A percentile compares a stretch with the other conserved stretches of the same genome.
Conservation (phyloP, 345 rosid species). For the Aethionema arabicum region DNA sequence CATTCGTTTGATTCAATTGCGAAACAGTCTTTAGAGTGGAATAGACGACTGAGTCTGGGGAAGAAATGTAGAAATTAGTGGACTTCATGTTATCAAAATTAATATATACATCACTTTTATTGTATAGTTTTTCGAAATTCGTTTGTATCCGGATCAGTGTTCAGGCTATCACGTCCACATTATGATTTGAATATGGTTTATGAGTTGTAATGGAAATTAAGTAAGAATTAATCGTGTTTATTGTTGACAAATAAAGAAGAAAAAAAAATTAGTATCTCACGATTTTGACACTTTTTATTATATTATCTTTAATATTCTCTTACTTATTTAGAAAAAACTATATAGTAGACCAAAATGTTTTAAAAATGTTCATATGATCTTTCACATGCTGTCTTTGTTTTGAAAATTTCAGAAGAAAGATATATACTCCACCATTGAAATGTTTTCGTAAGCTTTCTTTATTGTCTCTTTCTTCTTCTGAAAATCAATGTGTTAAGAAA, state of each 20-base stretch:
- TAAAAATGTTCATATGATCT: constrained; percentile 42
- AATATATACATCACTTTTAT: background rate
- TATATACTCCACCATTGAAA: too few species aligned
- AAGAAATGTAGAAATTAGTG: background rate
- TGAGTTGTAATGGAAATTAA: too few species aligned
- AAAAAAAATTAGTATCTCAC: background rate
- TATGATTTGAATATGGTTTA: too few species aligned
- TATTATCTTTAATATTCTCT: background rate
- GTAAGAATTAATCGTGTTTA: too few species aligned
- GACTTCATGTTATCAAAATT: constrained; percentile 13
- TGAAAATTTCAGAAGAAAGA: too few species aligned
- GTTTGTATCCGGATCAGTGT: background rate
- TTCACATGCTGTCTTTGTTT: too few species aligned
- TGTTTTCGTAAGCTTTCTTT: constrained; percentile 30
- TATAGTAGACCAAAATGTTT: background rate
- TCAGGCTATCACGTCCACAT: background rate
- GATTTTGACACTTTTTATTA: background rate
- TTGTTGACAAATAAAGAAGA: too few species aligned
- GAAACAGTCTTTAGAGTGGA: constrained; percentile 12
- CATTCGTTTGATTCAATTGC: too few species aligned
- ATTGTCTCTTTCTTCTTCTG: constrained; percentile 37
- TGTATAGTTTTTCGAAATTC: background rate
- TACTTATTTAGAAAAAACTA: background rate
- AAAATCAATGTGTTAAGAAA: constrained; percentile 45
- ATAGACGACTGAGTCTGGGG: constrained; percentile 11